A percentile compares a stretch with the other conserved stretches of the same genome.
Conservation (phyloP, 257 asterid genomes). For the Solanum arcanum region DNA sequence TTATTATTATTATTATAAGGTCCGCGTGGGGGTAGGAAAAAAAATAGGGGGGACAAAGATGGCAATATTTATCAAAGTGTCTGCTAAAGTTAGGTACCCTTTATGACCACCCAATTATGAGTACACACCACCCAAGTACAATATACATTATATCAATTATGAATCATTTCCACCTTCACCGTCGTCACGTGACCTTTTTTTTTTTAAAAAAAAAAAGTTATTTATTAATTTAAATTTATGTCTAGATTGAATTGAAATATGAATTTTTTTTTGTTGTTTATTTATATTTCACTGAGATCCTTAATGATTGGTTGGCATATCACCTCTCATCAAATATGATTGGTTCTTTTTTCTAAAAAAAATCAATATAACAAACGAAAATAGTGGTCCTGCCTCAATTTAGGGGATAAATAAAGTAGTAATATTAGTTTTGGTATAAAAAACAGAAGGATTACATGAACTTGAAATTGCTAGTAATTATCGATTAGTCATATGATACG, state of each 20-base stretch:
- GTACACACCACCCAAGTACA: slow-evolving; percentile 52
- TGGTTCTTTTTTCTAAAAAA: background rate
- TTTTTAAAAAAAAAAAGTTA: too few species aligned
- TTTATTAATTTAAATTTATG: background rate
- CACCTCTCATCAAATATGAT: background rate
- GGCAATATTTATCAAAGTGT: slow-evolving; percentile 37
- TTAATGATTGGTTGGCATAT: background rate
- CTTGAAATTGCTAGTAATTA: too few species aligned
- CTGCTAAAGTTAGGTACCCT: slow-evolving; percentile 44
- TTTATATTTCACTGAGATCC: background rate
- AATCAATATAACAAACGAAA: background rate
- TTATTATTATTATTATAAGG: background rate
- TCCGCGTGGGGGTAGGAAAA: background rate
- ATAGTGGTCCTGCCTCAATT: background rate
- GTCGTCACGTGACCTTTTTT: background rate
- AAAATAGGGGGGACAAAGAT: background rate
- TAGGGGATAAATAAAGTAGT: background rate
- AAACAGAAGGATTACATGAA: too few species aligned
- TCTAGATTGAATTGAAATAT: background rate
- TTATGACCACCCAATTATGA: slow-evolving; percentile 55
- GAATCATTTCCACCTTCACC: background rate
- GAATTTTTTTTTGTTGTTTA: background rate
- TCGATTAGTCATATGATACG: background rate
- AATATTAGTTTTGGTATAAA: background rate
- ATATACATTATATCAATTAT: slow-evolving; percentile 23